Conservation (phyloP, 2,329 filamentous ascomycete species). For the Xylariaceae sp. region DNA sequence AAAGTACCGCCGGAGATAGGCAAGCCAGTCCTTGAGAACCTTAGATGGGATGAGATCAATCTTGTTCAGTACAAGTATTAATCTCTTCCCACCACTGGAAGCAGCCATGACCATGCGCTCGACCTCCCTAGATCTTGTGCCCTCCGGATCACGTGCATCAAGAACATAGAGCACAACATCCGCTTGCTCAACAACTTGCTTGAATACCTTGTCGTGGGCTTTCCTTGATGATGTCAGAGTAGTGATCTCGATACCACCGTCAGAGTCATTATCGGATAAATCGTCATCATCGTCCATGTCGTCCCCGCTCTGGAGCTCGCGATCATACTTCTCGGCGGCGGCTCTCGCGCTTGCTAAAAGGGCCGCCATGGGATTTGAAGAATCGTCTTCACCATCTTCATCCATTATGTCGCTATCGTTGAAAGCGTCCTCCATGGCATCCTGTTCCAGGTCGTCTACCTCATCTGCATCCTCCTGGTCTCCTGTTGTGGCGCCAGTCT, state of each 20-base stretch:
- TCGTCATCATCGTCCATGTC: slow-evolving; percentile 65
- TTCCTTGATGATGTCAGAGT: slow-evolving; percentile 72
- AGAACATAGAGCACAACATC: slow-evolving; percentile 94
- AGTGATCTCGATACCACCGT: slow-evolving; percentile 56
- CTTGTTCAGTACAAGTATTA: slow-evolving; percentile 95
- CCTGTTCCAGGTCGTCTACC: slow-evolving; percentile 53
- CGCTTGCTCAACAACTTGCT: slow-evolving; percentile 85
- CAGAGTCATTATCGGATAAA: slow-evolving; percentile 52
- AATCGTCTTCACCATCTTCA: slow-evolving; percentile 68
- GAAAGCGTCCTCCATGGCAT: slow-evolving; percentile 53
- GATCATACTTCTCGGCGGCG: slow-evolving; percentile 77
- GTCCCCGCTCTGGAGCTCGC: slow-evolving; percentile 64
- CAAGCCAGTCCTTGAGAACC: slow-evolving; percentile 83
- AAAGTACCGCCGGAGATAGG: slow-evolving; percentile 85
- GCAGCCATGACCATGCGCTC: slow-evolving; percentile 92
- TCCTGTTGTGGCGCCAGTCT: slow-evolving; percentile 56
- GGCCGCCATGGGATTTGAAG: slow-evolving; percentile 89
- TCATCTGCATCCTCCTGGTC: slow-evolving; percentile 50
- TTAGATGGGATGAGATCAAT: slow-evolving; percentile 86
- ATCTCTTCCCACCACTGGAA: slow-evolving; percentile 79
- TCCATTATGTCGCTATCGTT: slow-evolving; percentile 60
- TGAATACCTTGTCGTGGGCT: slow-evolving; percentile 95
- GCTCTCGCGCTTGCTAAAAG: slow-evolving; percentile 82
- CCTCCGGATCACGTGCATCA: slow-evolving; percentile 88
- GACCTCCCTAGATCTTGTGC: slow-evolving; percentile 87